Percentiles rank a stretch among this genome's conserved stretches.
Conservation (phyloP, 169 alveolate species). For the Plasmodium knowlesi region DNA sequence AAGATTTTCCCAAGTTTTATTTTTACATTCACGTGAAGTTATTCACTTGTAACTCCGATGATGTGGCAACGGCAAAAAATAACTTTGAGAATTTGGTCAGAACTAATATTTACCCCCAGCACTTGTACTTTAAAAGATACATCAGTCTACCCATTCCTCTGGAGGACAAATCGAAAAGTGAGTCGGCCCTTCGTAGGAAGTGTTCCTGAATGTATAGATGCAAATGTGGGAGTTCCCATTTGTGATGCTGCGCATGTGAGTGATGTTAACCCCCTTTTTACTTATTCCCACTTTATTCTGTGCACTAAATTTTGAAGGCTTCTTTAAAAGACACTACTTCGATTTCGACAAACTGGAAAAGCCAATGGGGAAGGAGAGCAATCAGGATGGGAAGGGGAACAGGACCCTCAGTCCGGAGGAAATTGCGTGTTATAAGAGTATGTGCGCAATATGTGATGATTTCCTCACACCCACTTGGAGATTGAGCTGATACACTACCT, state of each 20-base stretch:
- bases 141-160: slow-evolving; percentile 58
- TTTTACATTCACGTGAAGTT: slow-evolving; percentile 67
- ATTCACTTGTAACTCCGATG: slow-evolving; percentile 57
- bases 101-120: slow-evolving; percentile 64
- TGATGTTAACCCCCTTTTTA: background rate
- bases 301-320: slow-evolving; percentile 50
- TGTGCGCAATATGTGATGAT: background rate
- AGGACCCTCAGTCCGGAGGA: background rate
- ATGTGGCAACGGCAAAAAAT: slow-evolving; percentile 10
- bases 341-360: slow-evolving; percentile 65
- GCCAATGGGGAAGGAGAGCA: slow-evolving; percentile 7
- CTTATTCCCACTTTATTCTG: background rate
- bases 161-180: slow-evolving; percentile 74
- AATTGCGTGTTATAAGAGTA: slow-evolving; percentile 57
- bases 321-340: slow-evolving; percentile 64
- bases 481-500: background rate
- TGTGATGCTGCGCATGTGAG: background rate
- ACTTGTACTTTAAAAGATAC: slow-evolving; percentile 61
- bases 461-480: background rate
- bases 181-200: background rate
- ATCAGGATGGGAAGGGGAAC: slow-evolving; percentile 18
- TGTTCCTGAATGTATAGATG: background rate
- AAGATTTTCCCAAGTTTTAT: slow-evolving; percentile 32
- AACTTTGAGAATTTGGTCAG: slow-evolving; percentile 56
- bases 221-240: background rate